Percentiles rank a stretch among this genome's conserved stretches.
Conservation (phyloP, 2,329 filamentous ascomycete species). For the Thelonectria olida region DNA sequence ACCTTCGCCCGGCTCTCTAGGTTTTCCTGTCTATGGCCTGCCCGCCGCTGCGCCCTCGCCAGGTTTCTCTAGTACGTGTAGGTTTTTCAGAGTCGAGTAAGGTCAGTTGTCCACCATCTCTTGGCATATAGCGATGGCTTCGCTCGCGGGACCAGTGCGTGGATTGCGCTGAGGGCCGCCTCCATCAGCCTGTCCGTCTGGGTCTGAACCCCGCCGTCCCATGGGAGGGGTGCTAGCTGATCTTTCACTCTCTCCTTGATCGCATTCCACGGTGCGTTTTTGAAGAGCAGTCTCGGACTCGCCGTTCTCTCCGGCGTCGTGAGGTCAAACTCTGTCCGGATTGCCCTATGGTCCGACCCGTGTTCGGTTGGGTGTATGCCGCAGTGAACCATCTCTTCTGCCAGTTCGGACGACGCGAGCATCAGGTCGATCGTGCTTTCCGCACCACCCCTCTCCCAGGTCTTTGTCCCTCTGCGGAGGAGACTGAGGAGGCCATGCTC, state of each 20-base stretch:
- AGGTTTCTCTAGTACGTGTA: constrained; percentile 19
- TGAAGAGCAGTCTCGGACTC: constrained; percentile 32
- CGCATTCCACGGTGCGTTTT: constrained; percentile 32
- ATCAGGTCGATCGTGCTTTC: constrained; percentile 40
- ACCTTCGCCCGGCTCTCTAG: not conserved
- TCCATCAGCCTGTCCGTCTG: not conserved
- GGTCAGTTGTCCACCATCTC: constrained; percentile 11
- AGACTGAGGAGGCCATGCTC: constrained; percentile 44
- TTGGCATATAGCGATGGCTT: constrained; percentile 18
- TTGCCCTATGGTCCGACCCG: constrained; percentile 43
- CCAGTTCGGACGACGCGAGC: constrained; percentile 34
- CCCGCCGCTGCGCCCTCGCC: constrained; percentile 1
- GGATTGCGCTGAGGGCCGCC: constrained; percentile 8
- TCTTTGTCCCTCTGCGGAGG: constrained; percentile 47
- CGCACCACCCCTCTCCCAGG: constrained; percentile 37
- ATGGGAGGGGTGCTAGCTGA: not conserved
- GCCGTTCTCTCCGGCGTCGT: constrained; percentile 4
- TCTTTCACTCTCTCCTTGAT: constrained; percentile 10
- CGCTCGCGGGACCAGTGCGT: constrained; percentile 3
- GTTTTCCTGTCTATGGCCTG: not conserved
- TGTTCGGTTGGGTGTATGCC: constrained; percentile 30
- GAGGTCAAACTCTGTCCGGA: constrained; percentile 43
- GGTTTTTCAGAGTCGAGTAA: constrained; percentile 17
- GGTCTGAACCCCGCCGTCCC: not conserved
- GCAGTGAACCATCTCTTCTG: constrained; percentile 24